A percentile compares a stretch with the other conserved stretches of the same genome.
These are phyloP conservation scores for Rhodosporidiobolus sp. DNA, from an alignment of 768 basidiomycete genomes.

Conservation along the genomic window DNA sequence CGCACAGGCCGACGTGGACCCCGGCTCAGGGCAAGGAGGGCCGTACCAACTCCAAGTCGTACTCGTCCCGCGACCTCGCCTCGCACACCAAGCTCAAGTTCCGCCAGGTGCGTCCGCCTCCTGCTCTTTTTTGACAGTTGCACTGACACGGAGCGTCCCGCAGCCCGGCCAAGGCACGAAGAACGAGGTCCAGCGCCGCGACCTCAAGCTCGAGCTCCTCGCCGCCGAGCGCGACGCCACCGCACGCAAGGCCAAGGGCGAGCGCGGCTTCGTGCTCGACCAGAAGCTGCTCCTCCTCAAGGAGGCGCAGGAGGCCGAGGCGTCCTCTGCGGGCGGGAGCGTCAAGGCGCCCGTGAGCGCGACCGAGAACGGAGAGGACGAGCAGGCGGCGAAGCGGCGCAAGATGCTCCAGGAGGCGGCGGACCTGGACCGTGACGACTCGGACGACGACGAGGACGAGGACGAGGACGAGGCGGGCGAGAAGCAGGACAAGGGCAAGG, in stretches of 20 bases:
- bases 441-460: slow-evolving; percentile 69
- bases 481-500: slow-evolving; percentile 52
- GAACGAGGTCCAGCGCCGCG: slow-evolving; percentile 70
- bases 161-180: slow-evolving; percentile 86
- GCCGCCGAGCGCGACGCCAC: slow-evolving; percentile 80
- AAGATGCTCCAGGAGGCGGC: slow-evolving; percentile 81
- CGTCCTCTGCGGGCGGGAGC: background rate
- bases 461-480: slow-evolving; percentile 61
- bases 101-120: slow-evolving; percentile 56
- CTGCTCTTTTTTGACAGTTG: background rate
- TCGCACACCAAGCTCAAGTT: slow-evolving; percentile 98
- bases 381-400: slow-evolving; percentile 70
- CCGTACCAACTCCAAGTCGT: slow-evolving; percentile 86
- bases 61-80: slow-evolving; percentile 89
- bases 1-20: slow-evolving; percentile 92
- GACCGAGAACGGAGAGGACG: slow-evolving; percentile 56
- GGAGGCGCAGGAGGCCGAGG: slow-evolving; percentile 50
- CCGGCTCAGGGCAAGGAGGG: slow-evolving; percentile 91
- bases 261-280: slow-evolving; percentile 57
- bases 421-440: slow-evolving; percentile 86
- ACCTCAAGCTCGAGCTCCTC: slow-evolving; percentile 77
- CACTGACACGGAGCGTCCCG: slow-evolving; percentile 49
- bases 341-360: background rate
- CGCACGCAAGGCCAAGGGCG: slow-evolving; percentile 88
- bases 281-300: slow-evolving; percentile 39